Percentiles rank a stretch among this genome's conserved stretches.
These are phyloP conservation scores for Leccinum angustisporum DNA, from an alignment of 1,284 basidiomycete genomes.

Conservation along the genomic window DNA sequence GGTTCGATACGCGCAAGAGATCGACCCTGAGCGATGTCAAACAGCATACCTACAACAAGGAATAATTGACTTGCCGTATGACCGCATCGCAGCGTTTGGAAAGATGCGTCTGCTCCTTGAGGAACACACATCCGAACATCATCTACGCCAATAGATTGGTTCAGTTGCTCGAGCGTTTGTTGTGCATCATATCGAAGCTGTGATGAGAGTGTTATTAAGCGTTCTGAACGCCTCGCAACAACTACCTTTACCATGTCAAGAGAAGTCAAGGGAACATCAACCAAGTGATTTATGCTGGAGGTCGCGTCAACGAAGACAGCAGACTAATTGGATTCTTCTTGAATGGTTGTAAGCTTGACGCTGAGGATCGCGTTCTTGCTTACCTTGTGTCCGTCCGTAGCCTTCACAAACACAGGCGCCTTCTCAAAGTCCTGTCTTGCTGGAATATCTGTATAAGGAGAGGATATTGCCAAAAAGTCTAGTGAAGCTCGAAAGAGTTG, in stretches of 20 bases:
- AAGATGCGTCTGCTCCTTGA: constrained; percentile 66
- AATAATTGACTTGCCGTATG: constrained; percentile 47
- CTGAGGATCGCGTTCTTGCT: constrained; percentile 10
- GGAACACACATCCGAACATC: constrained; percentile 79
- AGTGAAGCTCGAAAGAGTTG: constrained; percentile 83
- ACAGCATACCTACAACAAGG: neutral
- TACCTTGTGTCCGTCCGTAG: constrained; percentile 50
- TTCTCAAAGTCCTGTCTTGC: constrained; percentile 72
- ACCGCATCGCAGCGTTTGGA: constrained; percentile 66
- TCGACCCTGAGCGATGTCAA: constrained; percentile 51
- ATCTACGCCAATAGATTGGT: constrained; percentile 43
- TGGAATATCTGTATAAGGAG: constrained; percentile 31
- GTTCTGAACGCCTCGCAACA: neutral
- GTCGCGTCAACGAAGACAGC: constrained; percentile 80
- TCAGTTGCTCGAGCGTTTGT: constrained; percentile 65
- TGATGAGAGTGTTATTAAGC: constrained; percentile 1
- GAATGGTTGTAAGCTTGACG: constrained; percentile 6
- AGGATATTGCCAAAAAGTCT: constrained; percentile 65
- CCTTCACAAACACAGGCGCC: constrained; percentile 65
- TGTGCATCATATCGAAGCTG: constrained; percentile 79
- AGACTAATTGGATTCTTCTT: constrained; percentile 46
- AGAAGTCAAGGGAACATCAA: constrained; percentile 69
- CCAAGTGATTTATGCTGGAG: constrained; percentile 81
- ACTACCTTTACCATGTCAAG: constrained; percentile 56
- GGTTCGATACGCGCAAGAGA: constrained; percentile 51